phyloP scores from a whole-genome alignment of 257 asterid genomes.

The Linaria vulgaris region DNA sequence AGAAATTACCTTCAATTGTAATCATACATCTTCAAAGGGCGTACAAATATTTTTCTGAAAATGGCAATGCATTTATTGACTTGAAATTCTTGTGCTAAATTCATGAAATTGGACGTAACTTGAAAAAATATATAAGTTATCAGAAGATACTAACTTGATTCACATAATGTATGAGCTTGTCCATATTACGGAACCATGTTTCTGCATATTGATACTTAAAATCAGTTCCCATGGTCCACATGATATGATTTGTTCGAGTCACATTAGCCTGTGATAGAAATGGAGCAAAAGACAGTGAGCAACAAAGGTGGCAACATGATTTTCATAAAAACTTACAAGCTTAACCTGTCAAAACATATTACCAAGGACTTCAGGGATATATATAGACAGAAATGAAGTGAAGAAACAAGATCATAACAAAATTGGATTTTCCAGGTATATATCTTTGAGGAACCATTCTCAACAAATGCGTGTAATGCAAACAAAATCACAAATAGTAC shows the following conservation, averaged over 20 bases:
- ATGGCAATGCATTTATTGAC: neutral
- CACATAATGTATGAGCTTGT: conserved; percentile 96
- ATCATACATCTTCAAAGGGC: no score
- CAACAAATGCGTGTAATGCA: neutral
- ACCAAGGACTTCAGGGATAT: no score
- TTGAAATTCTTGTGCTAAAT: neutral
- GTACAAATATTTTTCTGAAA: neutral
- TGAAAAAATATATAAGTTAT: neutral
- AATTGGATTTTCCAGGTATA: neutral
- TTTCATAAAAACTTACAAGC: no score
- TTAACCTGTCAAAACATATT: conserved; percentile 8
- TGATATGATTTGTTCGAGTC: conserved; percentile 89
- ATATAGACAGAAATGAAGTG: neutral
- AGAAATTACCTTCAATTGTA: no score
- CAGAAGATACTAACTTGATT: conserved; percentile 57
- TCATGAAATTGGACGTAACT: neutral
- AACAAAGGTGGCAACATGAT: conserved; percentile 11
- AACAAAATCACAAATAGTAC: conserved; percentile 12
- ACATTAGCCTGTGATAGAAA: conserved; percentile 70
- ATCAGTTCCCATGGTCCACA: conserved; percentile 99
- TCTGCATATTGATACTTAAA: conserved; percentile 91
- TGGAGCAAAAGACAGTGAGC: conserved; percentile 5
- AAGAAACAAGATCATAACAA: neutral
- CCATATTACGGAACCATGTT: conserved; percentile 88
- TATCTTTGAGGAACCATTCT: conserved; percentile 3